Base-by-base conservation (phyloP, 805 yeast genomes). In the Candida suzukii region DNA sequence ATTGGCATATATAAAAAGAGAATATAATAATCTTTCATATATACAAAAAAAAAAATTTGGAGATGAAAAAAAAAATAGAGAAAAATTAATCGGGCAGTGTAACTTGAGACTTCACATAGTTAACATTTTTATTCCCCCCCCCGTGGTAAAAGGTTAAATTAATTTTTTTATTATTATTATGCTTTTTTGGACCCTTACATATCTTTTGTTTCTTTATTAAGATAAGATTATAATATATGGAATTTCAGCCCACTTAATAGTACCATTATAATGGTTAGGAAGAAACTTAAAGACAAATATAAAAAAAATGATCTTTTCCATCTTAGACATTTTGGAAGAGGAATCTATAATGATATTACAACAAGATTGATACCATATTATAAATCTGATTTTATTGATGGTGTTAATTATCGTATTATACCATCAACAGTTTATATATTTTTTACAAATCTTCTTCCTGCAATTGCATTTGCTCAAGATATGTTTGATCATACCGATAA, bases 391-490 rank as follows among this genome's bases (percentile, higher is more conserved):
- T 82, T 91, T 78, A 72, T 53, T 14, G 98, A 91, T 64, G 91
- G 91, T 0, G 69, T 73, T 61, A 81, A 86, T 56, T 93, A 93
- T 58, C 63, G 99, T 53, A 95, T 90, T 13, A 67, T 91, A 2
- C 99, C 99, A 0, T 70, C 95, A 0, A 80, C 88, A 0, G 64
- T 84, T 2, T 88, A 76, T 57, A 83, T 93, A 13, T 91, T 83
- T 60, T 88, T 93, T 69, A 88, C 95, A 34, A 91, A 93, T 58
- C 57, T 91, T 35, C 68, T 91, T 30, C 98, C 98, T 2, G 97
- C 97, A 0, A 73, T 91, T 33, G 96, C 98, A 0, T 91, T 91
- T 69, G 95, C 97, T 0, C 96, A 88, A 56, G 98, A 91, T 57
- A 84, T 91, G 96, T 90, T 88, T 60, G 96, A 90, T 59, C 80